Evolutionary conservation across 441 rosid genomes (phyloP).

Genomic region (Rhodomyrtus psidioides): DNA sequence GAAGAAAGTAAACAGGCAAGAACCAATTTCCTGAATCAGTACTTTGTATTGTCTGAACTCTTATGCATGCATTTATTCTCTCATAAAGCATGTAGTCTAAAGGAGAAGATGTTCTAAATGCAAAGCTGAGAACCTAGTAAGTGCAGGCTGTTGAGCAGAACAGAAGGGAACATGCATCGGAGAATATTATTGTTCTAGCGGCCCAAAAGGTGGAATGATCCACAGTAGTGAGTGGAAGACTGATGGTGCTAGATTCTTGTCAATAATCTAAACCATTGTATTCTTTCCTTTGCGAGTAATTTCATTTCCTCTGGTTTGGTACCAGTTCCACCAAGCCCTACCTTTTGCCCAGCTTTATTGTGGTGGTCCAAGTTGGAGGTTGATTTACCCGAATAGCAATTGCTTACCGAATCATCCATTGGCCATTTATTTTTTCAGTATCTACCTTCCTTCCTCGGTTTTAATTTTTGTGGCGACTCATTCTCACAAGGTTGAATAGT

Average conservation of each 20-base stretch:
- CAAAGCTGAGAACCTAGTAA: neutral
- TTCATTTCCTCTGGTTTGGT: neutral
- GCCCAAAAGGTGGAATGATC: neutral
- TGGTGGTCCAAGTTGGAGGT: neutral
- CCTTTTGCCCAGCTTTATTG: neutral
- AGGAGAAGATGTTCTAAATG: neutral
- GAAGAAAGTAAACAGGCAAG: neutral
- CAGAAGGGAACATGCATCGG: neutral
- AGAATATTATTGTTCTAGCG: neutral
- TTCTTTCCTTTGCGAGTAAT: neutral
- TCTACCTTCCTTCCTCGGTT: neutral
- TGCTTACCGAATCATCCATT: neutral
- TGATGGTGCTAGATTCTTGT: neutral
- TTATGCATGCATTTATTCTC: neutral
- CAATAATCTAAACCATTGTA: neutral
- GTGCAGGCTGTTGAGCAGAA: neutral
- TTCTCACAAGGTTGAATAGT: neutral
- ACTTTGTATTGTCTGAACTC: neutral
- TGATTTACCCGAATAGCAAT: neutral
- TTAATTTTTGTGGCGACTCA: neutral
- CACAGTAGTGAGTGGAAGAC: neutral
- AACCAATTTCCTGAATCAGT: neutral
- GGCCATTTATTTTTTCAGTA: neutral
- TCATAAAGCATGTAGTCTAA: neutral
- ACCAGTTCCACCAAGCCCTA: neutral